Conservation (phyloP, 176 grass and related monocot species). For the Lolium multiflorum region DNA sequence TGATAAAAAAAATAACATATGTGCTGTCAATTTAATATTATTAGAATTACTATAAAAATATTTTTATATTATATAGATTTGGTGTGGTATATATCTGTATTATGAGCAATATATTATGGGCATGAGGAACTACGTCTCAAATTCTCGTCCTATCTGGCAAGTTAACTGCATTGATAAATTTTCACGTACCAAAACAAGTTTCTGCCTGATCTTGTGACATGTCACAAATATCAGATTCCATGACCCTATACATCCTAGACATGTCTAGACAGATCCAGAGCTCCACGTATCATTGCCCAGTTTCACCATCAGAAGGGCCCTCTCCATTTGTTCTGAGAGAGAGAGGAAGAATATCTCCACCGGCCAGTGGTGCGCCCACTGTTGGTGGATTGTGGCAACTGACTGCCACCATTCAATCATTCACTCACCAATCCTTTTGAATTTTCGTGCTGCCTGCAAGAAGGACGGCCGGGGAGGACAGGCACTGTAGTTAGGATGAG, state of each 20-base stretch:
- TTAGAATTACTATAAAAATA: too few relatives aligned
- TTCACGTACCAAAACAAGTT: not conserved
- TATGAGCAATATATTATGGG: too few relatives aligned
- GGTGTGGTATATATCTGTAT: too few relatives aligned
- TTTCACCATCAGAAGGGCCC: not conserved
- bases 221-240: not conserved
- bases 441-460: not conserved
- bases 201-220: not conserved
- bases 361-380: conserved; percentile 43
- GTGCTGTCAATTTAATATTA: too few relatives aligned
- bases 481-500: conserved; percentile 27
- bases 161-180: not conserved
- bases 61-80: too few relatives aligned
- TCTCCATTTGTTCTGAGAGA: not conserved
- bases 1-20: too few relatives aligned
- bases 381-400: conserved; percentile 22
- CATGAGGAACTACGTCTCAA: too few relatives aligned
- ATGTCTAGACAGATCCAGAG: conserved; percentile 17
- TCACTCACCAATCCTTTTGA: not conserved
- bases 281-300: conserved; percentile 13
- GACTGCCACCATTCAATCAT: conserved; percentile 13
- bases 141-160: too few relatives aligned
- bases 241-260: conserved; percentile 11
- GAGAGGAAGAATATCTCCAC: conserved; percentile 31
- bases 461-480: conserved; percentile 27